A percentile compares a stretch with the other conserved stretches of the same genome.
These are phyloP conservation scores for Lactarius hatsudake DNA, from an alignment of 768 basidiomycete species.

Conservation along the genomic window DNA sequence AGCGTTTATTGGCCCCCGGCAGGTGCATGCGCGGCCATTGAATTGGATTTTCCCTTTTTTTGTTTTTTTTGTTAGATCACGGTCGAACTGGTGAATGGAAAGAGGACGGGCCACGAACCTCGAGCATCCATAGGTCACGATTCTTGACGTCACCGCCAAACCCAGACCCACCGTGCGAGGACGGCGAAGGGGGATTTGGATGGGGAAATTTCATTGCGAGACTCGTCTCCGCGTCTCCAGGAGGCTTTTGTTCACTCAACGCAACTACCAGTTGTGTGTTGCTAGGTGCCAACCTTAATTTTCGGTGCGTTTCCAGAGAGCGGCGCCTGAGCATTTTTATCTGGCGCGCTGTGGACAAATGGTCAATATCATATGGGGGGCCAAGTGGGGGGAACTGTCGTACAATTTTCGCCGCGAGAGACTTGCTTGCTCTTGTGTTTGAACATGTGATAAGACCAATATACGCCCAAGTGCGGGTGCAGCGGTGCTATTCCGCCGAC, in stretches of 20 bases:
- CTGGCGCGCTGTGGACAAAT: neutral
- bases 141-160: neutral
- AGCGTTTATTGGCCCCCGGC: neutral
- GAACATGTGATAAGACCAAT: neutral
- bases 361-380: neutral
- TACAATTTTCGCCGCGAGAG: too few relatives aligned
- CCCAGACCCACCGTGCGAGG: neutral
- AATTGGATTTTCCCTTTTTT: neutral
- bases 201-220: neutral
- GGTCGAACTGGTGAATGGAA: neutral
- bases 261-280: too few relatives aligned
- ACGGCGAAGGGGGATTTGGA: neutral
- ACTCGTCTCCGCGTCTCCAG: neutral
- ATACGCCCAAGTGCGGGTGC: neutral
- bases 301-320: neutral
- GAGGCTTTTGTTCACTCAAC: too few relatives aligned
- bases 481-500: neutral
- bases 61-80: neutral
- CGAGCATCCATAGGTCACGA: neutral
- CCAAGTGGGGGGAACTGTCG: neutral
- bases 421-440: neutral
- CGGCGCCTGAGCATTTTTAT: neutral
- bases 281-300: neutral
- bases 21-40: neutral
- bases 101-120: neutral